Base-by-base conservation (phyloP, 2,329 filamentous ascomycete species). In the Fusarium humuli region DNA sequence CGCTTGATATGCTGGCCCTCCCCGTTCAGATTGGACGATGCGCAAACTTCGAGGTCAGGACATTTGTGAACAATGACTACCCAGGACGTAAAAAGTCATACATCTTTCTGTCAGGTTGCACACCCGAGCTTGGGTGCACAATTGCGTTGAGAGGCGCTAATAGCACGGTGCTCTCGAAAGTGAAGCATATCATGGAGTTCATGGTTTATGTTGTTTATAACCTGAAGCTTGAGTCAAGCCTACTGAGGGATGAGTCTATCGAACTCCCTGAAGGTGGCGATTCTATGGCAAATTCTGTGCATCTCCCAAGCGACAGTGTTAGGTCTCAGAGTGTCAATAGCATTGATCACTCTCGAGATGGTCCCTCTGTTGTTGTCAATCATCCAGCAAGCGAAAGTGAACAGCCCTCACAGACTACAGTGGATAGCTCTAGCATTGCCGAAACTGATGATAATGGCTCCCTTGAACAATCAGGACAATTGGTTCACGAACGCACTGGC, bases 201-300 rank as follows among this genome's bases (percentile, higher is more conserved):
- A 98, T 99, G 95, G 92, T 97, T 40, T 99, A 98, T 73, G 97
- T 99, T 22, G 94, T 98, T 14, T 99, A 99, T 81, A 99, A 98
- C 75, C 85, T 99, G 56, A 97, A 97, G 77, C 86, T 99, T 16
- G 96, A 99, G 81, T 97, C 96, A 3, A 97, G 93, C 73, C 84
- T 99, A 47, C 93, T 99, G 87, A 88, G 93, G 55, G 96, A 99
- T 78, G 94, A 97, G 75, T 97, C 94, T 73, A 92, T 97, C 18
- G 88, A 94, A 67, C 91, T 97, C 23, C 94, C 94, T 2, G 86
- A 88, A 29, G 83, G 85, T 11, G 86, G 88, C 5, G 71, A 67
- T 34, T 82, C 79, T 2, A 68, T 81, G 65, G 76, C 80, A 77
- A 83, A 76, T 52, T 74, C 85, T 75, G 41, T 79, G 73, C 57